A percentile compares a stretch with the other conserved stretches of the same genome.
Evolutionary conservation across 2,329 filamentous ascomycete genomes (phyloP).

Genomic region (Seiridium cupressi): DNA sequence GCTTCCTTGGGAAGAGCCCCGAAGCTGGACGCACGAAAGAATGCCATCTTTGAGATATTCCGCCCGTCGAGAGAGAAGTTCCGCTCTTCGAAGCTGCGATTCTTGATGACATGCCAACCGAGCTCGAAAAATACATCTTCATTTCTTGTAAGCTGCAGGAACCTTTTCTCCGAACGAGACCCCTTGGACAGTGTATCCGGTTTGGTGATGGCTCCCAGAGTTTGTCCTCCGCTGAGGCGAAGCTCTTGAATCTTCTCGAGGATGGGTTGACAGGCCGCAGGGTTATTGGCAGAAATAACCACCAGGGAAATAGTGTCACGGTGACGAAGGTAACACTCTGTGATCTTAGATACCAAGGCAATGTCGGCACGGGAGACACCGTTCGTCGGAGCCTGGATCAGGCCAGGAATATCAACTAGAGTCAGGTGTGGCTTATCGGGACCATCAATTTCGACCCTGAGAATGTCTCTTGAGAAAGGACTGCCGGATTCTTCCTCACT

Average conservation of each 20-base stretch:
- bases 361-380: slow-evolving; percentile 23
- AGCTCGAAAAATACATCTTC: slow-evolving; percentile 38
- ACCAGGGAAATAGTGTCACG: slow-evolving; percentile 15
- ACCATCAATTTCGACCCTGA: slow-evolving; percentile 14
- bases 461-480: not conserved
- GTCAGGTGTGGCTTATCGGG: slow-evolving; percentile 11
- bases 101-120: slow-evolving; percentile 49
- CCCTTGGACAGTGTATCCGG: not conserved
- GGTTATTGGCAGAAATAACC: not conserved
- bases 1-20: not conserved
- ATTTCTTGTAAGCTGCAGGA: slow-evolving; percentile 35
- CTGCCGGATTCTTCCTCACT: too few species aligned
- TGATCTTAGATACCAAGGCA: slow-evolving; percentile 22
- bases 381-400: slow-evolving; percentile 23
- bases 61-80: slow-evolving; percentile 1
- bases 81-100: slow-evolving; percentile 20
- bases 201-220: not conserved
- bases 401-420: slow-evolving; percentile 31
- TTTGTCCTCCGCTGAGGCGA: not conserved
- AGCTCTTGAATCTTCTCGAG: not conserved
- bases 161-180: slow-evolving; percentile 28
- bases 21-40: not conserved
- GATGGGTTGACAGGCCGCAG: not conserved
- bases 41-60: not conserved
- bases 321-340: slow-evolving; percentile 35